Base-by-base conservation (phyloP, 345 rosid species). In the Fremontodendron californicum region DNA sequence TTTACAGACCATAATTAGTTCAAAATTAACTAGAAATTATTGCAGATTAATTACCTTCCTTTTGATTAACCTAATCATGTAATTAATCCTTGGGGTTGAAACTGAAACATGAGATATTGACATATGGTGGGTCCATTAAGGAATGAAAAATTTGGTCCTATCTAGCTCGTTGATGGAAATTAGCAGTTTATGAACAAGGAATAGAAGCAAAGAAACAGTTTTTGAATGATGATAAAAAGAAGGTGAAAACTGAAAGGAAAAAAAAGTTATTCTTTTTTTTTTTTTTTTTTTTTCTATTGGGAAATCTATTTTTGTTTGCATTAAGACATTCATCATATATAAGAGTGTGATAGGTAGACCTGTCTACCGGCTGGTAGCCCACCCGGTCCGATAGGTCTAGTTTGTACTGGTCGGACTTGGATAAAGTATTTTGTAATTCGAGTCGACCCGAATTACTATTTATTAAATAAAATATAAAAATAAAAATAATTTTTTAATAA, bases 81-180 rank as follows among this genome's bases (percentile, higher is more conserved):
- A 65, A 58, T 49, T 62, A 73, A 71, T 78, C 76, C 57, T 75
- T 70, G 49, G 46, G 54, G 25, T 63, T 45, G 49, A 58, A 58
- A 9, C 66, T 52, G 25, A 71, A 67, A 70, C 55, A 66, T 67
- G 31, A 46, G 61, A 76, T 33, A 23, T 73, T 40, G 8, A 48
- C 49, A 76, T 45, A 25, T 16, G 2, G 9, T 9, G 13, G 11
- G 49, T 45, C 49, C 18, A 10, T 12, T 2, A 45, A 12, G n/a
- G n/a, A 29, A 31, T 4, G 19, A n/a, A 19, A 79, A 35, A 80
- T 77, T 13, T 77, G 82, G 84, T 54, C 82, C 79, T 13, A 77
- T 40, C 33, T n/a, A n/a, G n/a, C 29, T 43, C 81, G 73, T 80
- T 78, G 73, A 78, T 78, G 84, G 57, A 33, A 55, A 76, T 42